phyloP scores from a whole-genome alignment of 2,329 filamentous ascomycete species.

The Thyridium curvatum region DNA sequence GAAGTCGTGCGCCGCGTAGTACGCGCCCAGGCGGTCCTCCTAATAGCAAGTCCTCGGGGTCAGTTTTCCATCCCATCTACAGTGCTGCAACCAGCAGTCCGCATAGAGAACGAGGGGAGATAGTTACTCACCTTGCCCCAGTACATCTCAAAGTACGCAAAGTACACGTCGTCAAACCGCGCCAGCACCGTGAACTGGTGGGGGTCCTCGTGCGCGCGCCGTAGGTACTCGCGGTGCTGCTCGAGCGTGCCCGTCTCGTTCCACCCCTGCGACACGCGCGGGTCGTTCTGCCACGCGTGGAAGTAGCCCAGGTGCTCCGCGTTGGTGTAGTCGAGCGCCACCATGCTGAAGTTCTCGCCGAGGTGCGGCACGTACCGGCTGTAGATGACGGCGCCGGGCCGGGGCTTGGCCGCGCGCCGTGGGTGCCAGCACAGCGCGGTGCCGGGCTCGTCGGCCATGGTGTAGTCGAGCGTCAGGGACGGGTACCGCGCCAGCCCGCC shows the following conservation, averaged over 20 bases:
- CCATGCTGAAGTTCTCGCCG: conserved; percentile 69
- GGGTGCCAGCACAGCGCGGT: conserved; percentile 52
- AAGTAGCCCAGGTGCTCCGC: conserved; percentile 62
- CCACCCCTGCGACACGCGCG: conserved; percentile 74
- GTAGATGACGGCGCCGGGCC: conserved; percentile 65
- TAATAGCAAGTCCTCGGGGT: conserved; percentile 12
- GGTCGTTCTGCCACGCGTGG: conserved; percentile 79
- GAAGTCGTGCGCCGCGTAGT: conserved; percentile 49
- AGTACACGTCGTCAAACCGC: conserved; percentile 62
- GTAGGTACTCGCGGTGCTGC: conserved; percentile 67
- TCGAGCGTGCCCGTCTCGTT: conserved; percentile 72
- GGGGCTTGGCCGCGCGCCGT: conserved; percentile 64
- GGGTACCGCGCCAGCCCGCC: conserved; percentile 32
- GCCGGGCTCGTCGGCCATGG: conserved; percentile 28
- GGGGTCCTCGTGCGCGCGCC: conserved; percentile 61
- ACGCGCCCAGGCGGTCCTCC: conserved; percentile 50
- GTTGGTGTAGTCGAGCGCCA: conserved; percentile 63
- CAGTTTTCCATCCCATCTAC: not conserved
- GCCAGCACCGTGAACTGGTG: conserved; percentile 67
- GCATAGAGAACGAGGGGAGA: too few relatives aligned
- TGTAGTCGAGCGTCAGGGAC: conserved; percentile 41
- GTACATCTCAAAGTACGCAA: conserved; percentile 77
- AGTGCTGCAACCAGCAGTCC: too few relatives aligned
- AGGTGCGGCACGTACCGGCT: conserved; percentile 74
- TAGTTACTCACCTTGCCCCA: conserved; percentile 53